Base-by-base conservation (phyloP, 2,329 filamentous ascomycete genomes). In the Colletotrichum siamense region DNA sequence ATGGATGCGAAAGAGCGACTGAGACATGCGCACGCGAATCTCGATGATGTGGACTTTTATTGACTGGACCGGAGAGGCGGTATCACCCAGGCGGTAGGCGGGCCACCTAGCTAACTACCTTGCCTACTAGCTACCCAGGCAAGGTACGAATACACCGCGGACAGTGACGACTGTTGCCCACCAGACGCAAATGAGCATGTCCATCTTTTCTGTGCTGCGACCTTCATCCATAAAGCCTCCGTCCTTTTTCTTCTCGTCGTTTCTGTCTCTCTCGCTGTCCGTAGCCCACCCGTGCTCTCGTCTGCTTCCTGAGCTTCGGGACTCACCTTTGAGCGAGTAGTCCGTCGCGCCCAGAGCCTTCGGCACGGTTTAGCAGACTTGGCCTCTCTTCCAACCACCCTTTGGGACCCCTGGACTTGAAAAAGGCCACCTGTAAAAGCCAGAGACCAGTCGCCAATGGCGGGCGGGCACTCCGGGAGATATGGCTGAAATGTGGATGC, bases 21-120 rank as follows among this genome's bases (percentile, higher is more conserved):
- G 70, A 73, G 69, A 68, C 69, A 68, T 13, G 55, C 55, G 49
- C 61, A 65, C 39, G 57, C 64, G 63, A 55, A 73, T 73, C 59
- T 76, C 73, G 70, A 76, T 76, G 70, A 73, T 73, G 70, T 76
- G 73, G 74, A 69, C 74, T 74, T 76, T 63, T 34, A 34, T 34
- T 63, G 9, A 44, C 69, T 73, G 57, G 63, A 72, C 61, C 72
- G 26, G 18, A 34, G 65, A 30, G 65, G 44, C 67, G 44, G 44
- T 52, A 52, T 52, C 44, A 52, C 44, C 44, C 44, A 67, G 64
- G 64, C 64, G 24, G 55, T n/a, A 18, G 55, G 55, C 55, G 55
- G 24, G 55, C 24, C 26, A 65, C 24, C 62, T 34, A 26, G n/a
- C 44, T 22, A 52, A 13, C 44, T 22, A 52, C 18, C 39, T 49